phyloP scores from a whole-genome alignment of 73 alveolate species.

The Paramecium pentaurelia region DNA sequence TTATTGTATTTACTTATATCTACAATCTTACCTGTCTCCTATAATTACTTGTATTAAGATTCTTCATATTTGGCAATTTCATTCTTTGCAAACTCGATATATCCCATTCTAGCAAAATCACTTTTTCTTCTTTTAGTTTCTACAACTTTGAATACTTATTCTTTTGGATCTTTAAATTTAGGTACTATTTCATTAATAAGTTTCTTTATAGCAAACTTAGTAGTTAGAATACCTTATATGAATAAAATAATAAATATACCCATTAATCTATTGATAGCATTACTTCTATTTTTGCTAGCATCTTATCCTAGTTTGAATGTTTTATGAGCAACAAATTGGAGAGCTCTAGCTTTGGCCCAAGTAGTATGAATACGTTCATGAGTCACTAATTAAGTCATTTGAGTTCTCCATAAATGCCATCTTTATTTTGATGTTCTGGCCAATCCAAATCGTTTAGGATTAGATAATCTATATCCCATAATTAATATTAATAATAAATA shows the following conservation, averaged over 20 bases:
- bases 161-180: slow-evolving; percentile 9
- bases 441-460: neutral
- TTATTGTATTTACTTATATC: neutral
- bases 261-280: neutral
- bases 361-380: slow-evolving; percentile 22
- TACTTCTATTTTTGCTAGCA: neutral
- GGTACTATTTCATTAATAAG: slow-evolving; percentile 24
- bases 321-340: neutral
- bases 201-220: neutral
- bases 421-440: neutral
- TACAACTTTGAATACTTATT: neutral
- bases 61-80: neutral
- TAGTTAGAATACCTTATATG: neutral
- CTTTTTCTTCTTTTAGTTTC: neutral
- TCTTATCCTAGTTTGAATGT: neutral
- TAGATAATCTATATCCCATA: neutral
- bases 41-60: neutral
- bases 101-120: slow-evolving; percentile 22
- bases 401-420: slow-evolving; percentile 35
- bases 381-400: neutral
- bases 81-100: neutral
- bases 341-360: slow-evolving; percentile 24
- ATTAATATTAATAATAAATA: neutral
- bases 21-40: neutral
- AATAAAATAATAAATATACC: neutral